Base-by-base conservation (phyloP, 176 grass and related monocot species). In the Zea mays region DNA sequence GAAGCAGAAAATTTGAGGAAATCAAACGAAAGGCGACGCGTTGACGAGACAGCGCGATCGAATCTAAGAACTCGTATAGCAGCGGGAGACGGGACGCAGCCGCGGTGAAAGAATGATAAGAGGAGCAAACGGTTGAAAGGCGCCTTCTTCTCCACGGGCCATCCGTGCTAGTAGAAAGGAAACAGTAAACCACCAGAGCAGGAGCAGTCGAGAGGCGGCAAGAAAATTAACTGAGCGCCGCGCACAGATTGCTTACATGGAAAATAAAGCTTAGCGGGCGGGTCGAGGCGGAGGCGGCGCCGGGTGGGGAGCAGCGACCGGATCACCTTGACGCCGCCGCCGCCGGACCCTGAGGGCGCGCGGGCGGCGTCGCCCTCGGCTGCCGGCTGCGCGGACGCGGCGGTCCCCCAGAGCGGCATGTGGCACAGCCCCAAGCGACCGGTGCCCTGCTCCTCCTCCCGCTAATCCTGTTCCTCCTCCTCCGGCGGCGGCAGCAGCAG, bases 211-310 rank as follows among this genome's bases (percentile, higher is more conserved):
- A 65, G 79, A 54, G 27, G 27, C 27, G 27, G 27, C 27, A 27
- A 27, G 27, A 27, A 27, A 16, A 10, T 3, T 1, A 9, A 57
- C 19, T 35, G 10, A 57, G 14, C 5, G 42, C 12, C 20, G 38
- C 7, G 55, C 3, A 60, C 27, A 27, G 27, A 33, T 11, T 42
- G 47, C 88, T 42, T 80, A 95, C 96, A 99, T 67, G 92, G 92
- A 78, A 99, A 99, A 85, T 90, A 99, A 38, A 99, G 96, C 85
- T 95, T 99, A 71, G 78, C 43, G 9, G 90, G 0, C 63, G 96
- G 96, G 83, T 99, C 96, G 45, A 99, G 92, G 39, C 96, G 87
- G 10, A 99, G 96, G 27, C 92, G 96, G 67, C 96, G 90, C 8
- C 92, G 59, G n/a, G 80, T 84, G 67, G 96, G 96, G 11, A 99